These are phyloP conservation scores for Teunomyces panamensis DNA, from an alignment of 805 yeast species.

Conservation along the genomic window DNA sequence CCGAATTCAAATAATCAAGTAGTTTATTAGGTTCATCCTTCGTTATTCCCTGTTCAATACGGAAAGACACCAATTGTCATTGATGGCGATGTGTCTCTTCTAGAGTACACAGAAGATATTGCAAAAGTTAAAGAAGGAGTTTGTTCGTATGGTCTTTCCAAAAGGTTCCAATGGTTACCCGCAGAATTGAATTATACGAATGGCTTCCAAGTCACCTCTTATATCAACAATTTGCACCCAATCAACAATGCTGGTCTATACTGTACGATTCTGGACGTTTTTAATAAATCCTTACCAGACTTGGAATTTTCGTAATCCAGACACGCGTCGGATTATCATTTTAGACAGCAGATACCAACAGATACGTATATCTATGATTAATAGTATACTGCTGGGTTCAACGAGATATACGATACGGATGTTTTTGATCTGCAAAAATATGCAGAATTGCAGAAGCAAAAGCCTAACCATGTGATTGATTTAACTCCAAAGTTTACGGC, in stretches of 20 bases:
- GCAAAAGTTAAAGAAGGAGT: constrained; percentile 4
- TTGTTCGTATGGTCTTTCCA: constrained; percentile 7
- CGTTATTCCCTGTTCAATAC: constrained; percentile 15
- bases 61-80: constrained; percentile 8
- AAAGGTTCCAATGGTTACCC: constrained; percentile 15
- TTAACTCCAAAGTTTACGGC: constrained; percentile 2
- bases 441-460: background rate
- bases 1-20: constrained; percentile 13
- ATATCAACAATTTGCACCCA: constrained; percentile 43
- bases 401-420: constrained; percentile 3
- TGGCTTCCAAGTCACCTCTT: constrained; percentile 25
- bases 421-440: background rate
- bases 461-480: background rate
- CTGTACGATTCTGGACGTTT: constrained; percentile 25
- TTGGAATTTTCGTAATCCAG: constrained; percentile 25
- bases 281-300: constrained; percentile 30
- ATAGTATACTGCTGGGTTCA: constrained; percentile 10
- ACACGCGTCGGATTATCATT: constrained; percentile 14
- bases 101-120: background rate
- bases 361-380: constrained; percentile 12
- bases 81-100: background rate
- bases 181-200: constrained; percentile 6
- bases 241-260: constrained; percentile 20
- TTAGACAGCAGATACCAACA: constrained; percentile 14
- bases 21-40: constrained; percentile 19